A percentile compares a stretch with the other conserved stretches of the same genome.
phyloP scores from a whole-genome alignment of 2,329 filamentous ascomycete species.

The Penicillium sp. region DNA sequence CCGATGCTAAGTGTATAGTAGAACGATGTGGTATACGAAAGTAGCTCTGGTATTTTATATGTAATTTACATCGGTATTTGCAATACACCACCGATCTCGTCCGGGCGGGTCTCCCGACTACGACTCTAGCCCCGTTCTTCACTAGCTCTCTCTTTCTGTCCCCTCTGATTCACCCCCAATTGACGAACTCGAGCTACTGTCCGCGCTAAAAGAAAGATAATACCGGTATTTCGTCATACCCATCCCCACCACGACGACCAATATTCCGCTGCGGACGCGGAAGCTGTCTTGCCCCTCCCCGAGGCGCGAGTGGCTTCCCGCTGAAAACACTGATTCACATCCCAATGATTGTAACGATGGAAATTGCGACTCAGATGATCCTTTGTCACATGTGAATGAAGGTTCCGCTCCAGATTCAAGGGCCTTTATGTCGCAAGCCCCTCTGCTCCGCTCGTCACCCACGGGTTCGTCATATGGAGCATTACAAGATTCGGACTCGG shows the following conservation, averaged over 20 bases:
- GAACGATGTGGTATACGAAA: background rate
- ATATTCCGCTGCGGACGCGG: constrained; percentile 26
- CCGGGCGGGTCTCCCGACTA: background rate
- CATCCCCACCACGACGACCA: constrained; percentile 12
- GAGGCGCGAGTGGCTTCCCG: constrained; percentile 26
- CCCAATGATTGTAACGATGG: constrained; percentile 14
- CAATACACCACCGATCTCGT: background rate
- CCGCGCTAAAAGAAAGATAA: constrained; percentile 14
- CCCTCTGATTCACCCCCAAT: constrained; percentile 4
- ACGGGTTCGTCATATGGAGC: constrained; percentile 64
- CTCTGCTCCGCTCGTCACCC: constrained; percentile 61
- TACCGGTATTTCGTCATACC: constrained; percentile 10
- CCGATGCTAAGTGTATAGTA: background rate
- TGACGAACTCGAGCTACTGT: constrained; percentile 12
- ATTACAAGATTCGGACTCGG: constrained; percentile 43
- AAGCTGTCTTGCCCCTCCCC: constrained; percentile 23
- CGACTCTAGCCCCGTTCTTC: background rate
- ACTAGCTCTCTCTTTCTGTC: constrained; percentile 1
- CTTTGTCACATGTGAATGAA: constrained; percentile 2
- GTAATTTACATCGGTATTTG: background rate
- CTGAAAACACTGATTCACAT: constrained; percentile 15
- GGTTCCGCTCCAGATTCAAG: constrained; percentile 15
- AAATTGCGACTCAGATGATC: constrained; percentile 3
- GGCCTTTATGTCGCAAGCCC: constrained; percentile 51
- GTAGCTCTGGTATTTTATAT: background rate